Evolutionary conservation across 805 yeast species (phyloP).

Genomic region (Cephaloascus albidus): DNA sequence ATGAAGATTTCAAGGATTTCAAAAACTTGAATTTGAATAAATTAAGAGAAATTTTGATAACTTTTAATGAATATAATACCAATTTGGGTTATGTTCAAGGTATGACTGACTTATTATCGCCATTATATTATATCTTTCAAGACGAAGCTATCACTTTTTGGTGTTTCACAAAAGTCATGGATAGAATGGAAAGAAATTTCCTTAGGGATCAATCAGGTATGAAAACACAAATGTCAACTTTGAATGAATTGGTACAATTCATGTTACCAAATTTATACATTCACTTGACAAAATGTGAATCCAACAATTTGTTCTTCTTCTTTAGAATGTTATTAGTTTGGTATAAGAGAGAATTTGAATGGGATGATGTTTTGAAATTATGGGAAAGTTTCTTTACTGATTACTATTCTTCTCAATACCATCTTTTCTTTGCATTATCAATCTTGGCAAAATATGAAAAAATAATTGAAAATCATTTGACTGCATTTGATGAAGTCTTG

Average conservation of each 20-base stretch:
- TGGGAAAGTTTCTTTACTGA: slow-evolving; percentile 96
- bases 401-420: slow-evolving; percentile 77
- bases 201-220: slow-evolving; percentile 89
- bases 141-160: slow-evolving; percentile 82
- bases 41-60: slow-evolving; percentile 69
- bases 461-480: slow-evolving; percentile 63
- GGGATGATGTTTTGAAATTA: slow-evolving; percentile 66
- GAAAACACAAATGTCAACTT: slow-evolving; percentile 75
- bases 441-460: slow-evolving; percentile 82
- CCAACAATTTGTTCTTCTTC: slow-evolving; percentile 85
- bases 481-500: slow-evolving; percentile 82
- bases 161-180: slow-evolving; percentile 85
- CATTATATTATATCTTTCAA: slow-evolving; percentile 54
- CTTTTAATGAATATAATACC: slow-evolving; percentile 76
- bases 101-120: slow-evolving; percentile 89
- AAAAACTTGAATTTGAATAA: slow-evolving; percentile 65
- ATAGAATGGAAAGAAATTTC: slow-evolving; percentile 90
- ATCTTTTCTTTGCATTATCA: slow-evolving; percentile 78
- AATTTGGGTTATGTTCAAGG: slow-evolving; percentile 96
- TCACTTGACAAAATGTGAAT: slow-evolving; percentile 81
- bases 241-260: slow-evolving; percentile 80
- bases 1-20: slow-evolving; percentile 13
- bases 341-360: slow-evolving; percentile 86
- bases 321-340: slow-evolving; percentile 93
- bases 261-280: slow-evolving; percentile 80